Conservation (phyloP, 2,329 filamentous ascomycete genomes). For the Aschersonia sp. region DNA sequence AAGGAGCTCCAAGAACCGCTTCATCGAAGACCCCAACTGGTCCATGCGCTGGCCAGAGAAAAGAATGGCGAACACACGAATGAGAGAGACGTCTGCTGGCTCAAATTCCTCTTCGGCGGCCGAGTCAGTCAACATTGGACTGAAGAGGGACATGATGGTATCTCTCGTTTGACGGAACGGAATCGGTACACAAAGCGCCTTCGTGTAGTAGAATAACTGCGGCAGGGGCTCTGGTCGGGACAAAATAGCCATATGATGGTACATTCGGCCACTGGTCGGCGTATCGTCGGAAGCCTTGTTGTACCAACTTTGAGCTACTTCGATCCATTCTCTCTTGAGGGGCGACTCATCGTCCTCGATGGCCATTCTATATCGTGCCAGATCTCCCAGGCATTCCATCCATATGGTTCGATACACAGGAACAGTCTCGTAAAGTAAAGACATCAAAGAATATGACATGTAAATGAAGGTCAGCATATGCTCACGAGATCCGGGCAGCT, state of each 20-base stretch:
- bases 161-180: conserved; percentile 56
- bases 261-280: conserved; percentile 63
- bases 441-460: conserved; percentile 80
- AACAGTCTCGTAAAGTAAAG: conserved; percentile 72
- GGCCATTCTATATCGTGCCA: conserved; percentile 75
- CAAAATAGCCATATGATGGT: conserved; percentile 77
- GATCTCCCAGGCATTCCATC: conserved; percentile 84
- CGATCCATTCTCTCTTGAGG: conserved; percentile 70
- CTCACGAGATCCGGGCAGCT: conserved; percentile 63
- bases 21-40: conserved; percentile 26
- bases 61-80: conserved; percentile 49
- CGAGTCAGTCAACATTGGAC: conserved; percentile 31
- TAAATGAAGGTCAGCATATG: conserved; percentile 91
- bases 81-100: conserved; percentile 41
- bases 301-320: conserved; percentile 74
- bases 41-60: conserved; percentile 38
- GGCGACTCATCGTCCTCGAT: conserved; percentile 70
- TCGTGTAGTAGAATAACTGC: conserved; percentile 60
- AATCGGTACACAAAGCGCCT: conserved; percentile 52
- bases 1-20: conserved; percentile 37
- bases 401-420: conserved; percentile 74
- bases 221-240: conserved; percentile 54
- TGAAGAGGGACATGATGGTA: conserved; percentile 55
- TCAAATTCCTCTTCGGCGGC: conserved; percentile 17
- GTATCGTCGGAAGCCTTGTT: conserved; percentile 64